Evolutionary conservation across 768 basidiomycete species (phyloP).

Genomic region (Lactifluus hygrophoroides): DNA sequence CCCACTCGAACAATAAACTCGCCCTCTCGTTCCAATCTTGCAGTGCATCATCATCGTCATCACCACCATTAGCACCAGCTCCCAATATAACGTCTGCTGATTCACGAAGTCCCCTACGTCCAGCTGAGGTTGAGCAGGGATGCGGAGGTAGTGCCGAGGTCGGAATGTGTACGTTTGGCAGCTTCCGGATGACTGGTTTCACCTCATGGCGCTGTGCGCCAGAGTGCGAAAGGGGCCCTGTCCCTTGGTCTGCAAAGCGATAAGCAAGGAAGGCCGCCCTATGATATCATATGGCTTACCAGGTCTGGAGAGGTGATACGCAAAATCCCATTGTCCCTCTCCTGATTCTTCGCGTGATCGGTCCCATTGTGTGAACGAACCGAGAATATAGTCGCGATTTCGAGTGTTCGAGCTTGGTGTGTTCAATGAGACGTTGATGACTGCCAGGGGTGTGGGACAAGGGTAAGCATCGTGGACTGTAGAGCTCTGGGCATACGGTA

Average conservation of each 20-base stretch:
- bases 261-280: not conserved
- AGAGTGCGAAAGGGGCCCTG: not conserved
- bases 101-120: not conserved
- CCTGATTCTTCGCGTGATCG: slow-evolving; percentile 13
- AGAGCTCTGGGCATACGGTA: slow-evolving; percentile 17
- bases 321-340: slow-evolving; percentile 19
- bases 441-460: not conserved
- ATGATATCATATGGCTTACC: not conserved
- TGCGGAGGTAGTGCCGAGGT: slow-evolving; percentile 27
- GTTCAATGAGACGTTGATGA: slow-evolving; percentile 5
- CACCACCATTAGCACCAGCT: slow-evolving; percentile 26
- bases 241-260: not conserved
- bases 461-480: slow-evolving; percentile 33
- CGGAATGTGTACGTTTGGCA: slow-evolving; percentile 37
- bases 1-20: slow-evolving; percentile 56
- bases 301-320: slow-evolving; percentile 8
- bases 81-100: not conserved
- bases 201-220: slow-evolving; percentile 16
- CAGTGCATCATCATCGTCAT: slow-evolving; percentile 32
- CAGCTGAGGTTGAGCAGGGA: slow-evolving; percentile 5
- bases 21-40: slow-evolving; percentile 46
- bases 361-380: slow-evolving; percentile 13
- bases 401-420: slow-evolving; percentile 10
- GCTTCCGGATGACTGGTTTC: slow-evolving; percentile 22
- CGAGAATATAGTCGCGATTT: not conserved